Evolutionary conservation across 1,139 yeast genomes (phyloP).

Genomic region (Suhomyces bribrorum): DNA sequence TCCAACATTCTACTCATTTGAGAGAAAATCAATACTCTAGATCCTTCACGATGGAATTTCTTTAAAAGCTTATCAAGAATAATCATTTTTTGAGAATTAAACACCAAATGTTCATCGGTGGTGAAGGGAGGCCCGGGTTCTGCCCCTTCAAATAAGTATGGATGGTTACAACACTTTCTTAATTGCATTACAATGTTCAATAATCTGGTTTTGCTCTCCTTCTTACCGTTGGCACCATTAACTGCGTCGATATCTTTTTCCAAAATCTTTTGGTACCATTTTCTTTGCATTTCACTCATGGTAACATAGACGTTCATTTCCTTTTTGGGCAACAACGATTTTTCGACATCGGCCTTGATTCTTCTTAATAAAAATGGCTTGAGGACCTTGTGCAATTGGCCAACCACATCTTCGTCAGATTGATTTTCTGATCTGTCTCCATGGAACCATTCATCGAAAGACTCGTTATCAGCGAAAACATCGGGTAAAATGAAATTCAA

Average conservation of each 20-base stretch:
- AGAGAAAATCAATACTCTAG: conserved; percentile 73
- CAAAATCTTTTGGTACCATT: conserved; percentile 72
- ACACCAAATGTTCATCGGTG: conserved; percentile 78
- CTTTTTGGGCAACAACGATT: conserved; percentile 70
- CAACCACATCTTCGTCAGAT: conserved; percentile 59
- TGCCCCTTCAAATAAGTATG: conserved; percentile 80
- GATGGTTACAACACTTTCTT: conserved; percentile 82
- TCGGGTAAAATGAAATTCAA: conserved; percentile 75
- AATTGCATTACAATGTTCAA: conserved; percentile 81
- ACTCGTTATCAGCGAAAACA: conserved; percentile 71
- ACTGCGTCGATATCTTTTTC: conserved; percentile 85
- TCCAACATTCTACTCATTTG: conserved; percentile 84
- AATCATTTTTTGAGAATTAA: conserved; percentile 70
- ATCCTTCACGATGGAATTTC: conserved; percentile 65
- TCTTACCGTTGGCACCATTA: conserved; percentile 74
- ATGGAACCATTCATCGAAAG: conserved; percentile 74
- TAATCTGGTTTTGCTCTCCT: conserved; percentile 72
- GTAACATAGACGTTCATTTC: conserved; percentile 72
- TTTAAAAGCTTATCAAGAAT: conserved; percentile 68
- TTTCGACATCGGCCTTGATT: conserved; percentile 78
- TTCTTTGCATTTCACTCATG: conserved; percentile 75
- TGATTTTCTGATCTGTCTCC: conserved; percentile 32
- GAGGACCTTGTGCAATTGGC: conserved; percentile 86
- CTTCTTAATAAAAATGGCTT: conserved; percentile 75
- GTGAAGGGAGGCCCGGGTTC: conserved; percentile 88